Conservation (phyloP, 257 asterid genomes). For the Ajuga chamaepitys region DNA sequence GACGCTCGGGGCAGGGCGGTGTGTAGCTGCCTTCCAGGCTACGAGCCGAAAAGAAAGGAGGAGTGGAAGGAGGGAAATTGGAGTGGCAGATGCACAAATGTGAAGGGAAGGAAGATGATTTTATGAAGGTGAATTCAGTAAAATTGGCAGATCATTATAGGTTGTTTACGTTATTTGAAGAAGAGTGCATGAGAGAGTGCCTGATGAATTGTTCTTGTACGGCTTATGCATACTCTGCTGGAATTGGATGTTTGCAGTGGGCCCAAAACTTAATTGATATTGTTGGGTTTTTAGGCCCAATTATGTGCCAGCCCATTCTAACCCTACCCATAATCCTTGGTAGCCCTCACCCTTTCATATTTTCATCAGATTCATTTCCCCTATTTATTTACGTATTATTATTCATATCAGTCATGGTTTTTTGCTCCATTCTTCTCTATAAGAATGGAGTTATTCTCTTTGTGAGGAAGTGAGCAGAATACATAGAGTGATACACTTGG, state of each 20-base stretch:
- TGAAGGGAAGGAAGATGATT: slow-evolving; percentile 23
- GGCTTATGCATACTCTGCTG: slow-evolving; percentile 15
- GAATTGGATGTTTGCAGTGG: slow-evolving; percentile 27
- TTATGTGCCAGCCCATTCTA: too few species aligned
- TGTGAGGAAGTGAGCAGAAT: too few species aligned
- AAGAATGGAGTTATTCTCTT: too few species aligned
- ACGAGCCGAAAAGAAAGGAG: slow-evolving; percentile 18
- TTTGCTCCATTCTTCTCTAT: too few species aligned
- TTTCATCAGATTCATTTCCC: too few species aligned
- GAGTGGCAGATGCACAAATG: slow-evolving; percentile 39
- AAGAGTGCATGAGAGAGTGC: slow-evolving; percentile 11
- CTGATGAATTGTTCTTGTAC: slow-evolving; percentile 19
- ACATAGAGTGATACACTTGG: too few species aligned
- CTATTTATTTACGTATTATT: too few species aligned
- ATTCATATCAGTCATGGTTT: too few species aligned
- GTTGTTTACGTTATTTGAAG: not conserved
- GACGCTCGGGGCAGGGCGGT: slow-evolving; percentile 7
- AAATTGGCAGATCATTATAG: slow-evolving; percentile 39
- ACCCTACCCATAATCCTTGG: too few species aligned
- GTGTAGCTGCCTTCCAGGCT: slow-evolving; percentile 47
- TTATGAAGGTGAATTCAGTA: slow-evolving; percentile 19
- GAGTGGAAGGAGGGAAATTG: slow-evolving; percentile 49
- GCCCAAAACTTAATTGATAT: not conserved
- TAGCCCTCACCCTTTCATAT: too few species aligned
- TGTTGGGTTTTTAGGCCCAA: too few species aligned